Conservation (phyloP, 495 filamentous ascomycete genomes). For the Podospora bellae-mahoneyi region DNA sequence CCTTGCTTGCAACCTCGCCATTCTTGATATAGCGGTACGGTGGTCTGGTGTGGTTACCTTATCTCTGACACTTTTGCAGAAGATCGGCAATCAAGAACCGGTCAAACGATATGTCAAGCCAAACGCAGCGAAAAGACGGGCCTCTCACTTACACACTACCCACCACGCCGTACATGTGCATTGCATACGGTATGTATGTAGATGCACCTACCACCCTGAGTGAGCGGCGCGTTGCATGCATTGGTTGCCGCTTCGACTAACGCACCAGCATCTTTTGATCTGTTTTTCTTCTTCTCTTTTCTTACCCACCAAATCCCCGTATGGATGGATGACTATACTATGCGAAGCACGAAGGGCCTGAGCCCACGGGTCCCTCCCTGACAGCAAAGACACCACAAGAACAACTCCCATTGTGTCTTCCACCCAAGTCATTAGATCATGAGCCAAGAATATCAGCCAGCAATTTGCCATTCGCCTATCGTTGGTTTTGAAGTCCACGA, state of each 20-base stretch:
- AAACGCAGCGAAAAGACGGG: neutral
- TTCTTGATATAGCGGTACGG: neutral
- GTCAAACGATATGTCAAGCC: neutral
- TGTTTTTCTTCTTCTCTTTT: neutral
- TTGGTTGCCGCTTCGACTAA: slow-evolving; percentile 37
- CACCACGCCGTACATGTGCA: slow-evolving; percentile 30
- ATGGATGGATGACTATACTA: neutral
- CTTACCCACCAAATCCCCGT: neutral
- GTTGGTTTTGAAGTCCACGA: neutral
- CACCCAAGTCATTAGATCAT: neutral
- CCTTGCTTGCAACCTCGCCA: neutral
- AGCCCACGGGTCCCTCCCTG: neutral
- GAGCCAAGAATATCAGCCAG: neutral
- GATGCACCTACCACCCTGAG: slow-evolving; percentile 28
- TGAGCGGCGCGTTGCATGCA: slow-evolving; percentile 40
- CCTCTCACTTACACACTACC: slow-evolving; percentile 18
- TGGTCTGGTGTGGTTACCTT: neutral
- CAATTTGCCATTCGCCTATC: slow-evolving; percentile 1
- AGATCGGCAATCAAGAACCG: slow-evolving; percentile 6
- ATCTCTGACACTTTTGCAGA: neutral
- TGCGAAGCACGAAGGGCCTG: neutral
- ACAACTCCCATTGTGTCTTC: no score
- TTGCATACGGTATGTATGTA: slow-evolving; percentile 15
- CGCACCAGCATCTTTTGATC: neutral
- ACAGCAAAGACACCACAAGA: neutral